Evolutionary conservation across 768 basidiomycete genomes (phyloP).

Genomic region (Xerocomus brunneocitrinus): DNA sequence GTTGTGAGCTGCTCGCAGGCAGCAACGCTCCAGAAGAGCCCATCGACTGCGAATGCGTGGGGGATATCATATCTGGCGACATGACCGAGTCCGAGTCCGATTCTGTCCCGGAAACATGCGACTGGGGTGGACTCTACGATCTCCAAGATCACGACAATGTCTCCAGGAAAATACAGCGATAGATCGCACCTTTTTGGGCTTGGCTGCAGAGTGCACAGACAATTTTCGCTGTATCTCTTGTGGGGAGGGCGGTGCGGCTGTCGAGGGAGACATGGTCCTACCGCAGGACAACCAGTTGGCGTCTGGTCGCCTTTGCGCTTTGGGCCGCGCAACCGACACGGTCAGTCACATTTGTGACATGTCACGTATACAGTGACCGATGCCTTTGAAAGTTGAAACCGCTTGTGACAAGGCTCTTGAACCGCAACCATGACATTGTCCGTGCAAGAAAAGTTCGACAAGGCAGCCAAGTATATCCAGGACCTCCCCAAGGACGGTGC

Average conservation of each 20-base stretch:
- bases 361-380: constrained; percentile 6
- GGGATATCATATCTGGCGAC: constrained; percentile 47
- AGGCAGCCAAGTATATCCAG: constrained; percentile 65
- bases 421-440: constrained; percentile 47
- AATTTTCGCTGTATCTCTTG: constrained; percentile 87
- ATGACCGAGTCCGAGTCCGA: constrained; percentile 80
- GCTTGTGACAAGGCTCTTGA: constrained; percentile 2
- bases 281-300: constrained; percentile 8
- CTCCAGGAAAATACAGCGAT: neutral
- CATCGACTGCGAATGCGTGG: constrained; percentile 34
- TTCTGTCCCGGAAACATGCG: constrained; percentile 65
- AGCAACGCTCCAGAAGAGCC: constrained; percentile 28
- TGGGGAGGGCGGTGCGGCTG: constrained; percentile 64
- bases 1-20: constrained; percentile 35
- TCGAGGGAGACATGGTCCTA: constrained; percentile 25
- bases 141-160: constrained; percentile 15
- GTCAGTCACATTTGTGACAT: constrained; percentile 20
- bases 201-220: constrained; percentile 63
- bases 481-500: constrained; percentile 67
- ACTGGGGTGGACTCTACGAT: constrained; percentile 29
- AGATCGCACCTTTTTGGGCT: constrained; percentile 43
- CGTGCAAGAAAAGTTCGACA: constrained; percentile 58
- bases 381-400: constrained; percentile 1
- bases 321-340: constrained; percentile 15
- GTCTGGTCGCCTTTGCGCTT: constrained; percentile 2